A percentile compares a stretch with the other conserved stretches of the same genome.
phyloP scores from a whole-genome alignment of 495 filamentous ascomycete genomes.

The Tuber melanosporum region DNA sequence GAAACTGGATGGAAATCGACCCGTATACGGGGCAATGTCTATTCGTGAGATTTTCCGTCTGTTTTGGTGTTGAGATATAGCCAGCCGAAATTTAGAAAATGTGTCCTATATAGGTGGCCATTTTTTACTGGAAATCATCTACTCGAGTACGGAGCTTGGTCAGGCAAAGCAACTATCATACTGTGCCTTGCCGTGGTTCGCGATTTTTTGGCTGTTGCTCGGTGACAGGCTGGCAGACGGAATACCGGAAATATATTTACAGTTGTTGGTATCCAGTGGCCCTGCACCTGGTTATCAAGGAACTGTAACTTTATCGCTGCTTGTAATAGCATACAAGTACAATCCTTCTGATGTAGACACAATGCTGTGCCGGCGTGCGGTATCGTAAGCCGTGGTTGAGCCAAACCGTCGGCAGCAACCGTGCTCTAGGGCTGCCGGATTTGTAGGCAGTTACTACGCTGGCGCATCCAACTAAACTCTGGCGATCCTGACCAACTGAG shows the following conservation, averaged over 20 bases:
- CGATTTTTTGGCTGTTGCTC: not conserved
- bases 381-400: not conserved
- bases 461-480: constrained; percentile 14
- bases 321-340: not conserved
- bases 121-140: not conserved
- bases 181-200: not conserved
- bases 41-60: not conserved
- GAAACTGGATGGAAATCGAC: not conserved
- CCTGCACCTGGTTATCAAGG: not conserved
- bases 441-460: not conserved
- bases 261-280: not conserved
- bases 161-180: not conserved
- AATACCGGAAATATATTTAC: not conserved
- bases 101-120: not conserved
- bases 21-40: not conserved
- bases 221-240: not conserved
- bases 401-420: not conserved
- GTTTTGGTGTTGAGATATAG: not conserved
- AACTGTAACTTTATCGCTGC: not conserved
- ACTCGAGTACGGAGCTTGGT: not conserved
- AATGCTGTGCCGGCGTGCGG: not conserved
- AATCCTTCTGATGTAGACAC: not conserved
- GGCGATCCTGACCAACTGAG: constrained; percentile 28
- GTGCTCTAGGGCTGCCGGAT: not conserved
- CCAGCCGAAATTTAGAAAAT: not conserved